phyloP scores from a whole-genome alignment of 129 eudicot genomes.

The Escallonia herrerae region DNA sequence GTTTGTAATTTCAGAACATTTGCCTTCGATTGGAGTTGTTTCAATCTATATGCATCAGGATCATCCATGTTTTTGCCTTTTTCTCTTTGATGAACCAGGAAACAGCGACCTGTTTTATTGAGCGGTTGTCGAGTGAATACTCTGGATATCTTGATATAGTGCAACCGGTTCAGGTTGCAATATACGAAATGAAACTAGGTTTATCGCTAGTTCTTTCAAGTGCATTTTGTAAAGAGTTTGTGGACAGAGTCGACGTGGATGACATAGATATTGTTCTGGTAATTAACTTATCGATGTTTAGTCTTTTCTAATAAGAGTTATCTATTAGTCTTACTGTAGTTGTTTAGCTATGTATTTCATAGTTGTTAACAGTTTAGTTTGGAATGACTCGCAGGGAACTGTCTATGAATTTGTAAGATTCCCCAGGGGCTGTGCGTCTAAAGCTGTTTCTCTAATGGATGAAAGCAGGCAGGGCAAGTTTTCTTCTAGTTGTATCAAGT shows the following conservation, averaged over 20 bases:
- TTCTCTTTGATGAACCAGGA: conserved; percentile 35
- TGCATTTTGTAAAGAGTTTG: conserved; percentile 22
- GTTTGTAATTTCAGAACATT: neutral
- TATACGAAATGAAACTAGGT: conserved; percentile 92
- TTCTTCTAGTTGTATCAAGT: conserved; percentile 32
- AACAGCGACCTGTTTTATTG: conserved; percentile 54
- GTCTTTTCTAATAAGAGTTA: neutral
- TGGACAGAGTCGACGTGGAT: conserved; percentile 38
- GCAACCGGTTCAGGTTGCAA: conserved; percentile 80
- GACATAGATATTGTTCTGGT: conserved; percentile 54
- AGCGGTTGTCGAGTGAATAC: conserved; percentile 60
- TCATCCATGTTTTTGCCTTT: neutral
- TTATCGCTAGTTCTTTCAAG: conserved; percentile 52
- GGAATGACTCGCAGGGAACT: conserved; percentile 36
- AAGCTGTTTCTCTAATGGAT: conserved; percentile 27
- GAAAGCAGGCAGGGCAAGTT: conserved; percentile 20
- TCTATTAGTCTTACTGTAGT: conserved; percentile 5
- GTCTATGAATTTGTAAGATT: conserved; percentile 67
- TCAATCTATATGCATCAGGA: neutral
- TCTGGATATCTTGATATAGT: conserved; percentile 54
- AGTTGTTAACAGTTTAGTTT: conserved; percentile 7
- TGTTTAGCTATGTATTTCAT: neutral
- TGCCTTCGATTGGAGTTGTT: neutral
- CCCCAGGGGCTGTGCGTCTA: conserved; percentile 49
- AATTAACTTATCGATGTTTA: conserved; percentile 7